Evolutionary conservation across 768 basidiomycete genomes (phyloP).

Genomic region (Pleurotus eryngii): DNA sequence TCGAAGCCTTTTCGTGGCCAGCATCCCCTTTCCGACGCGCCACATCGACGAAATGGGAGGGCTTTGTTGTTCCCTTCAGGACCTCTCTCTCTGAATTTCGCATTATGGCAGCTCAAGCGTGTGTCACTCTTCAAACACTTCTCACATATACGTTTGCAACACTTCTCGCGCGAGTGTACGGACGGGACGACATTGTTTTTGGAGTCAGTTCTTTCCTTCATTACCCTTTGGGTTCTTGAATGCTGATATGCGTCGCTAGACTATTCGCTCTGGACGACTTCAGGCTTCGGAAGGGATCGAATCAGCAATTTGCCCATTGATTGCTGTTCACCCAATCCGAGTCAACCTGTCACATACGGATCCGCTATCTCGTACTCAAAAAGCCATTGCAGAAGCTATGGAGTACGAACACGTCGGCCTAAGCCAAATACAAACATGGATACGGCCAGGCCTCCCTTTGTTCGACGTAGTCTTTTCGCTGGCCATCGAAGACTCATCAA

Average conservation of each 20-base stretch:
- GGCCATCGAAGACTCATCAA: conserved; percentile 18
- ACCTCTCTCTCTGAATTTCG: conserved; percentile 21
- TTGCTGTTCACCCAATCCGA: conserved; percentile 28
- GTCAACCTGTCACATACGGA: conserved; percentile 19
- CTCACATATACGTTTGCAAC: conserved; percentile 27
- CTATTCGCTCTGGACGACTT: conserved; percentile 33
- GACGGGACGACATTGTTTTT: conserved; percentile 25
- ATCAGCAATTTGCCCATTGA: conserved; percentile 24
- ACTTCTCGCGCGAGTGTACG: conserved; percentile 23
- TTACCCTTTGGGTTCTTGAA: not conserved
- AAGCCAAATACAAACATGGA: conserved; percentile 29
- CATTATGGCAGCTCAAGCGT: conserved; percentile 20
- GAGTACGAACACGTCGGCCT: conserved; percentile 30
- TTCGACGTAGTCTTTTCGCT: conserved; percentile 32
- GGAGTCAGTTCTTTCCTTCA: conserved; percentile 22
- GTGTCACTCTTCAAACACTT: conserved; percentile 29
- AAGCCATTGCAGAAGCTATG: conserved; percentile 22
- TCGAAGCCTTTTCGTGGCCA: conserved; percentile 24
- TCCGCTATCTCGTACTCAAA: conserved; percentile 22
- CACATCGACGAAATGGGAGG: conserved; percentile 4
- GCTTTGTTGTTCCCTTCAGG: conserved; percentile 16
- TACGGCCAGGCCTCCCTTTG: conserved; percentile 25
- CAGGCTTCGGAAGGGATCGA: conserved; percentile 27
- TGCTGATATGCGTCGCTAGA: conserved; percentile 14
- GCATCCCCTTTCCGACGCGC: conserved; percentile 4